Evolutionary conservation across 2,329 filamentous ascomycete genomes (phyloP), one percentile per base, ranked within the genome.

Genomic region (Dactylellina drechsleri): DNA sequence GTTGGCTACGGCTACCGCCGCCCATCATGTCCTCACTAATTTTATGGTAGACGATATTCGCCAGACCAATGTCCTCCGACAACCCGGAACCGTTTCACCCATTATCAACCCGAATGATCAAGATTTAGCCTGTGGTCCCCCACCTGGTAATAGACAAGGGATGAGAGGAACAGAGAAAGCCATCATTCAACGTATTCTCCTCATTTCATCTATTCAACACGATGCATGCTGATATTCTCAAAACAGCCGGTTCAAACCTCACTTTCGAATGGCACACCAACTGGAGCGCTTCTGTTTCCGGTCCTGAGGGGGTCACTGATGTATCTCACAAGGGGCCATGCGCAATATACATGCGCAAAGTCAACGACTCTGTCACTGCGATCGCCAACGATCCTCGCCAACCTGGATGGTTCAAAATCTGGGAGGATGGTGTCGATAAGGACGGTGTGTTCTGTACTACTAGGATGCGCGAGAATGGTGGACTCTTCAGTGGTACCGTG

Each of bases 231-330:
- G 43, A 66, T 36, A 43, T 52, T 28, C 7, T 16, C 18, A 16
- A 28, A n/a, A 47, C 16, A 76, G 71, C 71, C 18, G 60, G 66
- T 1, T 70, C 64, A 13, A 76, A 56, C 0, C 13, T 76, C 7
- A 76, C 64, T 10, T 76, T 76, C n/a, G 66, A 70, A 47, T 76
- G 71, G 71, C 66, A 67, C 50, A 61, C 43, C 18, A 67, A 74
- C n/a, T 74, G 70, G 70, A 54, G 47, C 26, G 57, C 5, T 16
- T 56, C 56, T 7, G 45, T 66, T 20, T 40, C 60, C 4, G 59
- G 64, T 18, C 71, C 71, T 13, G 64, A 70, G 8, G 71, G 71
- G 4, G 71, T 68, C 31, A 68, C 60, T 4, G 71, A 70, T 43
- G 31, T 49, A 16, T 68, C 71, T 4, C 64, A 76, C 26, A 68